These are phyloP conservation scores for Senna siamea DNA, from an alignment of 306 rosid genomes.

Conservation along the genomic window DNA sequence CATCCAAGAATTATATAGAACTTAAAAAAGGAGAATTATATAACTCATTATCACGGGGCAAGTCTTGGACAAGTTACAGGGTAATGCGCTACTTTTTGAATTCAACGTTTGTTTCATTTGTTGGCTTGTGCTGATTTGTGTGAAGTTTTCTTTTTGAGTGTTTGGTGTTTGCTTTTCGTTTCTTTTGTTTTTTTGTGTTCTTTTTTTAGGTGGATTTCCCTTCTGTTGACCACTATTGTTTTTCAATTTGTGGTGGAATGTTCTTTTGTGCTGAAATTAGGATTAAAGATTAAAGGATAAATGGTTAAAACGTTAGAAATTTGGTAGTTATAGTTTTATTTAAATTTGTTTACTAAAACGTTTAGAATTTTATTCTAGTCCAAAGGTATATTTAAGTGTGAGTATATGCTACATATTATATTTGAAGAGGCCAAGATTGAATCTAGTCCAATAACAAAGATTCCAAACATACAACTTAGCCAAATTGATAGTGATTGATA, in stretches of 20 bases:
- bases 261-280: not conserved
- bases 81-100: slow-evolving; percentile 27
- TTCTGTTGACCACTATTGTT: not conserved
- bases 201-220: not conserved
- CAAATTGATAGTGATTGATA: no score
- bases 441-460: not conserved
- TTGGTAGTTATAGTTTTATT: no score
- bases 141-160: not conserved
- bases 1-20: no score
- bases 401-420: no score
- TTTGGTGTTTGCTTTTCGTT: no score
- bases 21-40: no score
- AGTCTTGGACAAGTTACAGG: slow-evolving; percentile 55
- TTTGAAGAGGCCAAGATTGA: no score
- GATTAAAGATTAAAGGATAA: not conserved
- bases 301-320: no score
- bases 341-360: no score
- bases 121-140: not conserved
- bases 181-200: no score
- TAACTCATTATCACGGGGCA: slow-evolving; percentile 77
- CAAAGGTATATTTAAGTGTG: no score
- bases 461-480: not conserved
- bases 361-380: no score
- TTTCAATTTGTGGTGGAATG: not conserved
- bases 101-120: not conserved